phyloP scores from a whole-genome alignment of 768 basidiomycete genomes.

The Galerina sulciceps region DNA sequence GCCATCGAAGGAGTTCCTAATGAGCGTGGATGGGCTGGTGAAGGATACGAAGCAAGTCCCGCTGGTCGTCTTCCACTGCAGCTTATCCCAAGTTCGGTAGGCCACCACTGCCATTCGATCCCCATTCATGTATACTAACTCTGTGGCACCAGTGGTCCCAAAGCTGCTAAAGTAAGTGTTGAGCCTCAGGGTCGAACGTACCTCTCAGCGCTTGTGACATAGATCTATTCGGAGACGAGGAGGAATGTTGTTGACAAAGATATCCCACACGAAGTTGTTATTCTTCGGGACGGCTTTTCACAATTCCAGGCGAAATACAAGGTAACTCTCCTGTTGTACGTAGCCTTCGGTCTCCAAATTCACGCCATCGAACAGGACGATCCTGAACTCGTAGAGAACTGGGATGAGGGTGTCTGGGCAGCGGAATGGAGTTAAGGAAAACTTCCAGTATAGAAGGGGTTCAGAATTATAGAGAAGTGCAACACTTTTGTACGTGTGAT shows the following conservation, averaged over 20 bases:
- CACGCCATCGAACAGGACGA: slow-evolving; percentile 51
- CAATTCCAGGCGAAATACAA: slow-evolving; percentile 73
- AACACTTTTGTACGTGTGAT: neutral
- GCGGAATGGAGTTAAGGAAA: slow-evolving; percentile 30
- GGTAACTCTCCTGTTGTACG: slow-evolving; percentile 33
- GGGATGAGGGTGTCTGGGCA: slow-evolving; percentile 70
- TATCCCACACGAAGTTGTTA: slow-evolving; percentile 56
- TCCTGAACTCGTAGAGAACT: slow-evolving; percentile 74
- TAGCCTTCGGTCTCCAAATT: too few species aligned
- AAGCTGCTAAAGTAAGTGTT: slow-evolving; percentile 67
- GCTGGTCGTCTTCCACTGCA: slow-evolving; percentile 78
- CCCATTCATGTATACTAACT: slow-evolving; percentile 10
- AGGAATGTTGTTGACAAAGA: slow-evolving; percentile 46
- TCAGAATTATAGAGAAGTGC: slow-evolving; percentile 1
- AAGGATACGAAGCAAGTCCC: slow-evolving; percentile 63
- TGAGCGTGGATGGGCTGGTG: slow-evolving; percentile 61
- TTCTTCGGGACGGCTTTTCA: slow-evolving; percentile 75
- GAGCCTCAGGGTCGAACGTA: neutral
- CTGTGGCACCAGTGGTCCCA: slow-evolving; percentile 67
- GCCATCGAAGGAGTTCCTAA: slow-evolving; percentile 65
- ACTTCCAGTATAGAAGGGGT: neutral
- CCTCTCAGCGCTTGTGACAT: slow-evolving; percentile 8
- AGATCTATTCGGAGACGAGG: slow-evolving; percentile 76
- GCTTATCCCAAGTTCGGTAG: slow-evolving; percentile 76
- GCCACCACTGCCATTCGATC: slow-evolving; percentile 28